phyloP scores from a whole-genome alignment of 2,329 filamentous ascomycete species.

The Colletotrichum simmondsii region DNA sequence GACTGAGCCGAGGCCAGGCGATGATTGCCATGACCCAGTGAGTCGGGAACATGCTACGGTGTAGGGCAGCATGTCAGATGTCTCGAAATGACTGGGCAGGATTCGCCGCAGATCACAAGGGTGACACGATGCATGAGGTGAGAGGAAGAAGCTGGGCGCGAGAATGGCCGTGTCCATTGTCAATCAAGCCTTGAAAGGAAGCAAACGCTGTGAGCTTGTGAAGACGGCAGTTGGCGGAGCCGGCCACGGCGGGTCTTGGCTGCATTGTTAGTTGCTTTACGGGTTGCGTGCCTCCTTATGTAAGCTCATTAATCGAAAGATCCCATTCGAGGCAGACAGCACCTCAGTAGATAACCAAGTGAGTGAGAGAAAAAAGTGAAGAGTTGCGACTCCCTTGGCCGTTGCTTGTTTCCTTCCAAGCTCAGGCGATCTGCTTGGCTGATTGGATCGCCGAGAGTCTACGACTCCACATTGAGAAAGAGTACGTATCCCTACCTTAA shows the following conservation, averaged over 20 bases:
- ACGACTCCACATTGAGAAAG: not conserved
- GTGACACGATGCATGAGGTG: not conserved
- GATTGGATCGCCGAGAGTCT: not conserved
- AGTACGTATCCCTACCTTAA: not conserved
- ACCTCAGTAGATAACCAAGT: no score
- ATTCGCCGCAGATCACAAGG: not conserved
- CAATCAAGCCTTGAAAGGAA: not conserved
- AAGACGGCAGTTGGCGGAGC: not conserved
- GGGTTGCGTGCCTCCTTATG: no score
- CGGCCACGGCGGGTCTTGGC: not conserved
- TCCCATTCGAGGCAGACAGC: no score
- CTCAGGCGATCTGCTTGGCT: not conserved
- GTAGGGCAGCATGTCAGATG: not conserved
- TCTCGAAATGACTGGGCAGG: not conserved
- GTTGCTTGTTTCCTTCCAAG: not conserved
- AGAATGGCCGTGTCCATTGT: not conserved
- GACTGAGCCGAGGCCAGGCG: constrained; percentile 4
- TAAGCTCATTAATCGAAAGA: no score
- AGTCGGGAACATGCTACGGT: not conserved
- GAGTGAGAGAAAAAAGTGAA: no score
- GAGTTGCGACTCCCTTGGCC: not conserved
- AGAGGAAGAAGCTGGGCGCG: not conserved
- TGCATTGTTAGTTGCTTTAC: not conserved
- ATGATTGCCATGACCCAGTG: not conserved
- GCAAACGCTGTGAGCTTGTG: not conserved